phyloP scores from a whole-genome alignment of 2,329 filamentous ascomycete genomes.

The Lecanicillium sp. region DNA sequence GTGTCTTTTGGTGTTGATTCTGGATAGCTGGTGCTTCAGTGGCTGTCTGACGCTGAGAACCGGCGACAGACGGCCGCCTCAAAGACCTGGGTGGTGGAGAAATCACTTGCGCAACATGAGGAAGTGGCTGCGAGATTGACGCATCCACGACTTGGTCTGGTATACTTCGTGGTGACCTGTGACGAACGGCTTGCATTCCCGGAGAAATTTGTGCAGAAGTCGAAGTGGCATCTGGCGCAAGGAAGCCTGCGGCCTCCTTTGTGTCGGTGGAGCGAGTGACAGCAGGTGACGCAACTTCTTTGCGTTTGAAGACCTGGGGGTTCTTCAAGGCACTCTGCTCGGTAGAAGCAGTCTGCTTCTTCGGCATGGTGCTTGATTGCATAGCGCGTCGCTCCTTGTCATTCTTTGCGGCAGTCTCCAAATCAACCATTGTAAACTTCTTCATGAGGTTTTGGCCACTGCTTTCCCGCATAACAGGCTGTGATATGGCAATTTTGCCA shows the following conservation, averaged over 20 bases:
- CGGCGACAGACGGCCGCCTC: not conserved
- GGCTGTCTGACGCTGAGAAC: not conserved
- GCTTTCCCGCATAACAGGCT: constrained; percentile 32
- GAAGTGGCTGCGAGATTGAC: not conserved
- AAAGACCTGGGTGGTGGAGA: constrained; percentile 7
- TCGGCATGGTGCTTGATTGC: not conserved
- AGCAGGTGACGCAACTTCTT: constrained; percentile 20
- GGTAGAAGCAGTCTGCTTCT: too few species aligned
- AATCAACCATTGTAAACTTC: constrained; percentile 40
- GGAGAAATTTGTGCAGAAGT: constrained; percentile 44
- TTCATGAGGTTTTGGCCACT: constrained; percentile 30
- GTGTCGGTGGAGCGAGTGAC: too few species aligned
- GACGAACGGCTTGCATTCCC: constrained; percentile 38
- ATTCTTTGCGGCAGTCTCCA: constrained; percentile 37
- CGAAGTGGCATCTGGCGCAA: constrained; percentile 22
- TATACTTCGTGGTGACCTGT: constrained; percentile 40
- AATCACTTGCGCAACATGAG: not conserved
- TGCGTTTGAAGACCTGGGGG: constrained; percentile 21
- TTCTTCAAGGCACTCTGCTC: too few species aligned
- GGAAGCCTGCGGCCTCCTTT: not conserved
- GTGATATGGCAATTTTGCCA: constrained; percentile 39
- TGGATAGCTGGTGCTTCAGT: not conserved
- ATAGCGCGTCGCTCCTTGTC: constrained; percentile 29
- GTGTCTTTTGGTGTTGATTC: not conserved
- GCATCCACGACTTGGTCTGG: not conserved